Evolutionary conservation across 305 asterid genomes (phyloP), one percentile per base, ranked within the genome.

Genomic region (Lippia alba): DNA sequence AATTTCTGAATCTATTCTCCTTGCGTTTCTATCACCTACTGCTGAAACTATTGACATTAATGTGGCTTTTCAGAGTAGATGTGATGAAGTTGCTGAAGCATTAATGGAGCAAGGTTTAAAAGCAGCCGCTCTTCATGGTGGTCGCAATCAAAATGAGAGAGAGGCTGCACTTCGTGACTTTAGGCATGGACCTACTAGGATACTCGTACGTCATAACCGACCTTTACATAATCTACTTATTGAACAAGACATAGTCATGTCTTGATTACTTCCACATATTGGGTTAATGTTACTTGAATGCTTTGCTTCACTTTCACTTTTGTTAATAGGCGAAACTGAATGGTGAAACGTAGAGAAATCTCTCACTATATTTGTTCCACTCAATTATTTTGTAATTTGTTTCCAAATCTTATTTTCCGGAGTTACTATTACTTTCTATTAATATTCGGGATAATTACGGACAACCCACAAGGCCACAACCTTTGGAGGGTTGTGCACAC

Each of bases 21-120:
- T 50, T 9, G 44, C 32, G 32, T 72, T 64, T 68, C 16, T 44
- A 44, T 32, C 67, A 20, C 46, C 30, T 44, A 33, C 60, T 72
- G 70, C 60, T 82, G 64, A 75, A 62, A 59, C 49, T 78, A 67
- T 60, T 80, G 76, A 58, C 56, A 16, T 80, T 68, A 18, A 57
- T 70, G 44, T 77, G 69, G 67, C 76, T 55, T 74, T 86, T 78
- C 86, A 89, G 97, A 91, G 78, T 56, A 91, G 88, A 81, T 92
- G 98, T 64, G 94, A 90, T 70, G 98, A 92, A 81, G 92, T 90
- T 66, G 97, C 97, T 15, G 97, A 90, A 78, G 97, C 92, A 61
- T 77, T 92, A 82, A 78, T 57, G 12, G 81, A 84, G 68, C 94
- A 92, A 83, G 97, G 93, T 60, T 82, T 92, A 84, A 79, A 75